Conservation (phyloP, 2,329 filamentous ascomycete species). For the Laburnicola sp. region DNA sequence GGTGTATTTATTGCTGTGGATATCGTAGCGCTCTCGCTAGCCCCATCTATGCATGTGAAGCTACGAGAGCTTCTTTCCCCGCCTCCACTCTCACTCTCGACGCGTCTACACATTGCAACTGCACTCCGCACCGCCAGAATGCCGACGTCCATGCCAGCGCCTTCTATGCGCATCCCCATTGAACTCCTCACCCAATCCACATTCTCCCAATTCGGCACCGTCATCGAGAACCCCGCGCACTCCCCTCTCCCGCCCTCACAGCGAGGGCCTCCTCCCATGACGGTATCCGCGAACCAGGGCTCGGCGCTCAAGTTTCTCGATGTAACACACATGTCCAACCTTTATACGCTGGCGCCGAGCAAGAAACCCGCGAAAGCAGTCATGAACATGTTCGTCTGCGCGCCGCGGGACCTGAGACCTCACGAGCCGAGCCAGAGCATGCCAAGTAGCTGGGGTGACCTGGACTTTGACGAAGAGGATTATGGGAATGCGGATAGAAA, state of each 20-base stretch:
- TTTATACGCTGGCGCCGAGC: slow-evolving; percentile 69
- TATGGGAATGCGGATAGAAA: slow-evolving; percentile 26
- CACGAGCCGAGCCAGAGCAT: slow-evolving; percentile 42
- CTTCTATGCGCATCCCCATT: slow-evolving; percentile 56
- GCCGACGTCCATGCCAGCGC: slow-evolving; percentile 46
- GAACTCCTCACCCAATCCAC: slow-evolving; percentile 67
- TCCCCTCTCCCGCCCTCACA: slow-evolving; percentile 56
- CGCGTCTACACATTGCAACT: slow-evolving; percentile 3
- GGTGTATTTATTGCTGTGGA: slow-evolving; percentile 11
- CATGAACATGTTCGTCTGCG: slow-evolving; percentile 90
- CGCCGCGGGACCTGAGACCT: slow-evolving; percentile 61
- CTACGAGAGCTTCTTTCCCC: slow-evolving; percentile 16
- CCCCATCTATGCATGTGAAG: slow-evolving; percentile 19
- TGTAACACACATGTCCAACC: slow-evolving; percentile 72
- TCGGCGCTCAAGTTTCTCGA: slow-evolving; percentile 84
- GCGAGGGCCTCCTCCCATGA: slow-evolving; percentile 51
- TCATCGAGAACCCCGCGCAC: slow-evolving; percentile 71
- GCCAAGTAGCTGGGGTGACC: slow-evolving; percentile 40
- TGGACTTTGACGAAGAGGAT: slow-evolving; percentile 39
- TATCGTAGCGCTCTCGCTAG: slow-evolving; percentile 17
- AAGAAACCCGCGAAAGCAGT: slow-evolving; percentile 60
- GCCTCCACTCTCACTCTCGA: slow-evolving; percentile 1
- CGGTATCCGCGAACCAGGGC: slow-evolving; percentile 76
- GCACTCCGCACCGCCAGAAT: slow-evolving; percentile 25
- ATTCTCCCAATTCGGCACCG: slow-evolving; percentile 81